These are phyloP conservation scores for Nitzschia palea DNA, from an alignment of 108 stramenopile species.

Conservation along the genomic window DNA sequence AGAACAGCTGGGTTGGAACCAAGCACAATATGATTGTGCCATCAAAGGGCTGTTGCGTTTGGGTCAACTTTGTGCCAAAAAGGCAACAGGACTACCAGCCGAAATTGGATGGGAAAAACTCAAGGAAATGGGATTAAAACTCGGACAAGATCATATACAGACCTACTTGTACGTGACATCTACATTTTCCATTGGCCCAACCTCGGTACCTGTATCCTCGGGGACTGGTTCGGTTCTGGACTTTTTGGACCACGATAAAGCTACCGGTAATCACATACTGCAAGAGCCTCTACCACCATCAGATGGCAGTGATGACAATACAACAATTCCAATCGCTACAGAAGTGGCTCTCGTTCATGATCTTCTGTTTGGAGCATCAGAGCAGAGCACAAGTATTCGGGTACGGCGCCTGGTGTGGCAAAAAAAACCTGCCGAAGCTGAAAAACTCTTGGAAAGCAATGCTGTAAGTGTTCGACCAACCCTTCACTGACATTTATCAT, in stretches of 20 bases:
- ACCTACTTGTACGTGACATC: constrained; percentile 60
- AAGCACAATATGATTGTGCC: constrained; percentile 24
- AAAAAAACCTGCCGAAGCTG: constrained; percentile 69
- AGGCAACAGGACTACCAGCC: constrained; percentile 42
- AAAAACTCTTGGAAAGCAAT: constrained; percentile 55
- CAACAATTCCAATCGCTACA: constrained; percentile 22
- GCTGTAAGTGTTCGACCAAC: constrained; percentile 31
- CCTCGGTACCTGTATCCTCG: not conserved
- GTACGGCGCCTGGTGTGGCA: constrained; percentile 61
- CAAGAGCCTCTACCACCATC: too few species aligned
- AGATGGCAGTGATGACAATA: not conserved
- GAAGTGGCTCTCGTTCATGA: constrained; percentile 84
- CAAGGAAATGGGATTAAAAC: constrained; percentile 57
- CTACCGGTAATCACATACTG: not conserved
- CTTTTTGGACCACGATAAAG: constrained; percentile 8
- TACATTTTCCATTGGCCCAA: constrained; percentile 23
- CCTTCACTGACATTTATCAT: not conserved
- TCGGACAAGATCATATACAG: constrained; percentile 47
- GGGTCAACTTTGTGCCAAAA: constrained; percentile 64
- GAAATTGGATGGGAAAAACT: constrained; percentile 72
- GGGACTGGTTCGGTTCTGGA: constrained; percentile 24
- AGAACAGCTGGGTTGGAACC: constrained; percentile 18
- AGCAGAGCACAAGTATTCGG: constrained; percentile 67
- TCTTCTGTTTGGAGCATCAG: constrained; percentile 68
- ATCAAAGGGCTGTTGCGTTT: constrained; percentile 35